Evolutionary conservation across 345 rosid species (phyloP).

Genomic region (Murraya koenigii): DNA sequence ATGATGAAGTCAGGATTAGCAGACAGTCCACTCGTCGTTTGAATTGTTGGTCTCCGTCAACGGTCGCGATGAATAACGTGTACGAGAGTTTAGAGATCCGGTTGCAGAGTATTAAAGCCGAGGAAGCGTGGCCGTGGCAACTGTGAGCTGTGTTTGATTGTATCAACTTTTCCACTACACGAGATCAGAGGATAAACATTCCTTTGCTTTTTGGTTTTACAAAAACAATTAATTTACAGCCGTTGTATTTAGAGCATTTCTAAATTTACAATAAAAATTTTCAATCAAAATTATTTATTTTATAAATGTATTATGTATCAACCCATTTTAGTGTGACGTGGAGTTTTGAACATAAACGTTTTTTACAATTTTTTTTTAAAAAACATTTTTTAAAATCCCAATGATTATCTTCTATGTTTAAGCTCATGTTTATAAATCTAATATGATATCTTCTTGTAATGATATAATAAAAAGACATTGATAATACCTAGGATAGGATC

Average conservation of each 20-base stretch:
- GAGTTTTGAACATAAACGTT: not conserved
- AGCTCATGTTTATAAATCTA: too few relatives aligned
- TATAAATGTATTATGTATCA: not conserved
- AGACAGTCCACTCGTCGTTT: not conserved
- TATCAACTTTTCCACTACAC: not conserved
- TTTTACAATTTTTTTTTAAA: too few relatives aligned
- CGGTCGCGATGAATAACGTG: not conserved
- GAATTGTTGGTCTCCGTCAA: not conserved
- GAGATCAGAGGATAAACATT: not conserved
- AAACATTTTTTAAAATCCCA: too few relatives aligned
- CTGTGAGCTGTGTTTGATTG: not conserved
- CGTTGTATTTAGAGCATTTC: not conserved
- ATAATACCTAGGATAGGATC: too few relatives aligned
- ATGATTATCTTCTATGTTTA: too few relatives aligned
- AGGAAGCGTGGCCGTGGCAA: not conserved
- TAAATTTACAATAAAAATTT: not conserved
- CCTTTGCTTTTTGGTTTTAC: not conserved
- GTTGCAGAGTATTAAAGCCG: not conserved
- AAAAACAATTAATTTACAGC: not conserved
- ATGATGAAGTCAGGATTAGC: too few relatives aligned
- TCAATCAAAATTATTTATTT: not conserved
- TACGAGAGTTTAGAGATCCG: not conserved
- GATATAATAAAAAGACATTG: too few relatives aligned
- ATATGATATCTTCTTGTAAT: too few relatives aligned
- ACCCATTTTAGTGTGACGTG: not conserved